A percentile compares a stretch with the other conserved stretches of the same genome.
Evolutionary conservation across 2,329 filamentous ascomycete species (phyloP).

Genomic region (Fusarium sp.): DNA sequence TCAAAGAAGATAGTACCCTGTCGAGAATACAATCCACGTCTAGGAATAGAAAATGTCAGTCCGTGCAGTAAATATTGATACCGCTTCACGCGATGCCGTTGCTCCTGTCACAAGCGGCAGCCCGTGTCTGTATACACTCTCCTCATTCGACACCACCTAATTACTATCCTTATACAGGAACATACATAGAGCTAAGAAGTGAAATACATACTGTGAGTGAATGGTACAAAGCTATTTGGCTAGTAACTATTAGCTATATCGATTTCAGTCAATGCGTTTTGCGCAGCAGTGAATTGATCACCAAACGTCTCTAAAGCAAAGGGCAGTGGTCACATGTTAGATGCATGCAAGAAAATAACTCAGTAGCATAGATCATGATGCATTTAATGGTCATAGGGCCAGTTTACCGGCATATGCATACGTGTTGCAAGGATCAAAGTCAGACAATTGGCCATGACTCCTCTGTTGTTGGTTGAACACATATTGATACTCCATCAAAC

Average conservation of each 20-base stretch:
- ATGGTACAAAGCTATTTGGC: not conserved
- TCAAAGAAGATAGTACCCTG: not conserved
- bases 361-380: not conserved
- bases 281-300: not conserved
- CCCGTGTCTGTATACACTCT: rapidly evolving
- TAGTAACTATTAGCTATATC: too few relatives aligned
- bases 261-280: not conserved
- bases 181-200: not conserved
- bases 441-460: not conserved
- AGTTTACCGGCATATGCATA: not conserved
- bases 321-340: not conserved
- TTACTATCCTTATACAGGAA: rapidly evolving
- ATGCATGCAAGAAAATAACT: not conserved
- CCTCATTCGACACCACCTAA: not conserved
- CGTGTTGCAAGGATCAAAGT: not conserved
- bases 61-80: rapidly evolving
- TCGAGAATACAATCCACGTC: rapidly evolving
- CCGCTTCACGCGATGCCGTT: too few relatives aligned
- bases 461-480: not conserved
- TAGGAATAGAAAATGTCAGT: too few relatives aligned
- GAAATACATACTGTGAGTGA: not conserved
- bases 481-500: too few relatives aligned
- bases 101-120: not conserved
- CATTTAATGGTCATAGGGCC: too few relatives aligned
- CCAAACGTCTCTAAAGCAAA: not conserved